Evolutionary conservation across 441 rosid genomes (phyloP).

Genomic region (Francoa sonchifolia): DNA sequence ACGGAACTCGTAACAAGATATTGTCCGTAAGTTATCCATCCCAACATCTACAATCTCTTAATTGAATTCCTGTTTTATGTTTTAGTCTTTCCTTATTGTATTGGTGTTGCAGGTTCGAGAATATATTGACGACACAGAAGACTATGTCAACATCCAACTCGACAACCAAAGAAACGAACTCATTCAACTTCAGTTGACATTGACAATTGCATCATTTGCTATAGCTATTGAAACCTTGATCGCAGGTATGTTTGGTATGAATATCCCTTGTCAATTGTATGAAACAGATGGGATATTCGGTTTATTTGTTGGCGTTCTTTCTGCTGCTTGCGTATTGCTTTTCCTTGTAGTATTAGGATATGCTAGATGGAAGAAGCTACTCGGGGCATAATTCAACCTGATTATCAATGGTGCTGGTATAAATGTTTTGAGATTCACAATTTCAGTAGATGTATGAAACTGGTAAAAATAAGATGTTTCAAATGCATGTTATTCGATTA

Average conservation of each 20-base stretch:
- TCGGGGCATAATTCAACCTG: constrained; percentile 35
- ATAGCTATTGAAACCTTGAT: constrained; percentile 59
- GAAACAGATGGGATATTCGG: constrained; percentile 26
- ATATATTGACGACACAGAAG: constrained; percentile 92
- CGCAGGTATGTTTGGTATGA: constrained; percentile 76
- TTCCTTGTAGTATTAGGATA: constrained; percentile 69
- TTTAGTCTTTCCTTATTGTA: no score
- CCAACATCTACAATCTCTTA: no score
- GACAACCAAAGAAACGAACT: constrained; percentile 89
- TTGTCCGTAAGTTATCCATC: constrained; percentile 83
- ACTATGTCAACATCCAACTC: constrained; percentile 82
- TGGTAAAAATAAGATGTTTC: neutral
- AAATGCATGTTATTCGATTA: no score
- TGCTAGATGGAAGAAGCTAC: constrained; percentile 90
- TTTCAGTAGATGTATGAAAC: neutral
- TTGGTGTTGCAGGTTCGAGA: constrained; percentile 58
- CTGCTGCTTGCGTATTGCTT: constrained; percentile 42
- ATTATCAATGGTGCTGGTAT: neutral
- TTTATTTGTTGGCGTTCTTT: constrained; percentile 34
- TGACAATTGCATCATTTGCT: constrained; percentile 77
- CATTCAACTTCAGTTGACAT: constrained; percentile 74
- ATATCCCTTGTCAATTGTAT: constrained; percentile 56
- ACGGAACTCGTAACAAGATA: constrained; percentile 88
- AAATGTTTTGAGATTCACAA: neutral
- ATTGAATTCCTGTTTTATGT: neutral